These are phyloP conservation scores for Fusarium sp. DNA, from an alignment of 2,329 filamentous ascomycete species.

Conservation along the genomic window DNA sequence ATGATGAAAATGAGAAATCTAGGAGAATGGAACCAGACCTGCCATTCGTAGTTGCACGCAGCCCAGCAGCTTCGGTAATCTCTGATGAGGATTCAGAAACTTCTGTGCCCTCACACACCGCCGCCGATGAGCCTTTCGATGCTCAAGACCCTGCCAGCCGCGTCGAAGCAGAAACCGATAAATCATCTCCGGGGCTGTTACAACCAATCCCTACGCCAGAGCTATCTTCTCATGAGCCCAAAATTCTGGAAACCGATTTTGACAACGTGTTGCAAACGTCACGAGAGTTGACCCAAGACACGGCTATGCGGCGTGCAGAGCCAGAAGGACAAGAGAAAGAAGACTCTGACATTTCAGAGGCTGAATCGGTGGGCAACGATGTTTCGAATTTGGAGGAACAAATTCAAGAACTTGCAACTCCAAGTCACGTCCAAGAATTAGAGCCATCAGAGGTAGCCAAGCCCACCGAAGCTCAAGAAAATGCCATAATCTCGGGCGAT, in stretches of 20 bases:
- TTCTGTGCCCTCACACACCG: conserved; percentile 1
- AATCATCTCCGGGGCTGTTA: conserved; percentile 4
- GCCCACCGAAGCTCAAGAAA: not conserved
- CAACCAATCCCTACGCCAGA: conserved; percentile 1
- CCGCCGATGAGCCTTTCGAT: not conserved
- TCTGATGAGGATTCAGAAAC: conserved; percentile 13
- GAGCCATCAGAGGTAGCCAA: not conserved
- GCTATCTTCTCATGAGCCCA: not conserved
- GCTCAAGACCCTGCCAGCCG: not conserved
- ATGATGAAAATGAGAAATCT: conserved; percentile 22
- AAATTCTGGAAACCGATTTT: conserved; percentile 23
- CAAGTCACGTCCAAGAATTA: not conserved
- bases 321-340: not conserved
- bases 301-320: not conserved
- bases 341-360: not conserved
- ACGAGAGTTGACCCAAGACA: conserved; percentile 6
- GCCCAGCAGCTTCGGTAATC: not conserved
- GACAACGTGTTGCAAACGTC: conserved; percentile 14
- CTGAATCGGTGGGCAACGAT: not conserved
- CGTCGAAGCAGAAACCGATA: not conserved
- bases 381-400: not conserved
- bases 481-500: not conserved
- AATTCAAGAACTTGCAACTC: not conserved
- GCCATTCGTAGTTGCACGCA: conserved; percentile 7
- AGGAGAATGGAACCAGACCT: conserved; percentile 19